Evolutionary conservation across 2,329 filamentous ascomycete species (phyloP).

Genomic region (Pseudogymnoascus sp.): DNA sequence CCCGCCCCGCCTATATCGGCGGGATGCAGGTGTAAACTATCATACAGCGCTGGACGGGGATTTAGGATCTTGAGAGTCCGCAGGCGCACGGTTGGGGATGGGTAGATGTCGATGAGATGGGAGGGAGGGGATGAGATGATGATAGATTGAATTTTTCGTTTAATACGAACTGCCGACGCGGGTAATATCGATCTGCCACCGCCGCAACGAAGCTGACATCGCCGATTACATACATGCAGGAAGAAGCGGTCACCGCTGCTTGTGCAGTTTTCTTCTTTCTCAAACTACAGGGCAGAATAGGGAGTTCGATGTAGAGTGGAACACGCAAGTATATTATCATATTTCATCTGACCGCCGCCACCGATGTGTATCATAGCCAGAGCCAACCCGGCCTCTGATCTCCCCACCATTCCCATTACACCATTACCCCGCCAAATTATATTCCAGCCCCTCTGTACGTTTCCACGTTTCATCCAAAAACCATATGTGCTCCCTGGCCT

Average conservation of each 20-base stretch:
- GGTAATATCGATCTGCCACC: slow-evolving; percentile 4
- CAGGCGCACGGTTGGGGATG: not conserved
- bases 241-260: not conserved
- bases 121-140: not conserved
- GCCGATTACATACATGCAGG: not conserved
- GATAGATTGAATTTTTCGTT: not conserved
- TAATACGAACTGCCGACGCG: not conserved
- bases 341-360: not conserved
- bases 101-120: not conserved
- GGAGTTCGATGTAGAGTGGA: not conserved
- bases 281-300: not conserved
- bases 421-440: not conserved
- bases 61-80: not conserved
- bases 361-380: not conserved
- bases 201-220: not conserved
- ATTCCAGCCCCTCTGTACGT: not conserved
- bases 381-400: not conserved
- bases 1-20: not conserved
- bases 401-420: not conserved
- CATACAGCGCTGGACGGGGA: not conserved
- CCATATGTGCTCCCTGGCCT: not conserved
- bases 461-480: not conserved
- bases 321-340: not conserved
- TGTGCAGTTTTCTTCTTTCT: not conserved
- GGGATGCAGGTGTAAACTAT: not conserved